These are phyloP conservation scores for Gossypium gossypioides DNA, from an alignment of 441 rosid genomes.

Conservation along the genomic window DNA sequence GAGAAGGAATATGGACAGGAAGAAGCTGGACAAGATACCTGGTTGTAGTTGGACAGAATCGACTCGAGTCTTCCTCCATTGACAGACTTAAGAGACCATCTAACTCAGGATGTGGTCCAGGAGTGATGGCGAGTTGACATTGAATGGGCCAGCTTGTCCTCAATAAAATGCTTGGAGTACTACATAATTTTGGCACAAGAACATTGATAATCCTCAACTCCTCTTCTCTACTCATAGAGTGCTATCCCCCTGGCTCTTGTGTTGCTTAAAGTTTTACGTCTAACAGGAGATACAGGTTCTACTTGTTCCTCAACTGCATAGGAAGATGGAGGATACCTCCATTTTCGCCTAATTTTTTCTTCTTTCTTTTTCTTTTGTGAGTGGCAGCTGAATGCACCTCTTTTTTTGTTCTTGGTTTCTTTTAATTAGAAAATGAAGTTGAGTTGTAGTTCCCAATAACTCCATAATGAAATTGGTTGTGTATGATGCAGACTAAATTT, in stretches of 20 bases:
- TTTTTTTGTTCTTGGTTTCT: neutral
- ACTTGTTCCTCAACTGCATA: neutral
- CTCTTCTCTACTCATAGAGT: neutral
- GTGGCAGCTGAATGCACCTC: neutral
- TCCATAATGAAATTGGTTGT: neutral
- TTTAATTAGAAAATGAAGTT: neutral
- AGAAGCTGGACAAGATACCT: conserved; percentile 24
- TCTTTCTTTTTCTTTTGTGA: neutral
- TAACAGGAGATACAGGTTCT: neutral
- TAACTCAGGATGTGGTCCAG: neutral
- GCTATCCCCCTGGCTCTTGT: neutral
- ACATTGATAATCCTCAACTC: neutral
- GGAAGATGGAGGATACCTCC: neutral
- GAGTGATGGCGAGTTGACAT: neutral
- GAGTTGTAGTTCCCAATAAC: neutral
- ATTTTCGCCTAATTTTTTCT: neutral
- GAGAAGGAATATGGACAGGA: conserved; percentile 23
- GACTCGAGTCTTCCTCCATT: conserved; percentile 8
- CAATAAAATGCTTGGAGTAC: neutral
- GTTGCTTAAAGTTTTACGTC: neutral
- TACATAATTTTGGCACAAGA: neutral
- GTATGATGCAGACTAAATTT: neutral
- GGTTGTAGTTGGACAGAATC: conserved; percentile 33
- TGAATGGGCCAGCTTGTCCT: neutral
- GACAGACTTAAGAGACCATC: neutral